Percentiles rank a stretch among this genome's conserved stretches.
Conservation (phyloP, 768 basidiomycete species). For the Boletus reticuloceps region DNA sequence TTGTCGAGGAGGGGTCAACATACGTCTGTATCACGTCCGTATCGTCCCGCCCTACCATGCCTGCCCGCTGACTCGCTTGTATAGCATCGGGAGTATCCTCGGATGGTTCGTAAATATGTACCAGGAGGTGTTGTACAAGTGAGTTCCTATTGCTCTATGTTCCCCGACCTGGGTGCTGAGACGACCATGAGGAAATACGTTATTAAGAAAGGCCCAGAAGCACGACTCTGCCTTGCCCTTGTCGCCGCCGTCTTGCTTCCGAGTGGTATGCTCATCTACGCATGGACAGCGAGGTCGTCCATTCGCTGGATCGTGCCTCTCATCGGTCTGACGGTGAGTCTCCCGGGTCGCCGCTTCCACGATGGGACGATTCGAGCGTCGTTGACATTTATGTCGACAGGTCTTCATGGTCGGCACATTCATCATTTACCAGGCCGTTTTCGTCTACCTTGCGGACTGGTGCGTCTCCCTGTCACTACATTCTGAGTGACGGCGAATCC, state of each 20-base stretch:
- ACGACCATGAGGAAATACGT: conserved; percentile 27
- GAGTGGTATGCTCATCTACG: conserved; percentile 67
- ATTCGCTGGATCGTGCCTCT: conserved; percentile 58
- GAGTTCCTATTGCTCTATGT: conserved; percentile 9
- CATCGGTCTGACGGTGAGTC: conserved; percentile 25
- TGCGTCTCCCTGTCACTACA: conserved; percentile 26
- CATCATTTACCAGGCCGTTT: conserved; percentile 57
- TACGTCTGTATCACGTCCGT: conserved; percentile 58
- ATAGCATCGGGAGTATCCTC: conserved; percentile 53
- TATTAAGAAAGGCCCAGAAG: conserved; percentile 45
- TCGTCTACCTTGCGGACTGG: conserved; percentile 65
- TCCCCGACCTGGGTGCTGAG: not conserved
- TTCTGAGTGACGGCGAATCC: not conserved
- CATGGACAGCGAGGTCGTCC: conserved; percentile 55
- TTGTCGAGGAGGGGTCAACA: conserved; percentile 55
- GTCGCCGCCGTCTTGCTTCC: conserved; percentile 54
- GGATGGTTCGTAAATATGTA: conserved; percentile 46
- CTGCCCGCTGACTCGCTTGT: not conserved
- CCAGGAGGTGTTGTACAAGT: conserved; percentile 53
- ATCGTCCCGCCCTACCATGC: not conserved
- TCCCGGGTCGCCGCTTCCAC: not conserved
- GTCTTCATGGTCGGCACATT: conserved; percentile 51
- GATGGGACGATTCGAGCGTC: not conserved
- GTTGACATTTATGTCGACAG: conserved; percentile 25
- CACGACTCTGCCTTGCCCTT: conserved; percentile 58